These are phyloP conservation scores for Balakata baccata DNA, from an alignment of 345 rosid genomes.

Conservation along the genomic window DNA sequence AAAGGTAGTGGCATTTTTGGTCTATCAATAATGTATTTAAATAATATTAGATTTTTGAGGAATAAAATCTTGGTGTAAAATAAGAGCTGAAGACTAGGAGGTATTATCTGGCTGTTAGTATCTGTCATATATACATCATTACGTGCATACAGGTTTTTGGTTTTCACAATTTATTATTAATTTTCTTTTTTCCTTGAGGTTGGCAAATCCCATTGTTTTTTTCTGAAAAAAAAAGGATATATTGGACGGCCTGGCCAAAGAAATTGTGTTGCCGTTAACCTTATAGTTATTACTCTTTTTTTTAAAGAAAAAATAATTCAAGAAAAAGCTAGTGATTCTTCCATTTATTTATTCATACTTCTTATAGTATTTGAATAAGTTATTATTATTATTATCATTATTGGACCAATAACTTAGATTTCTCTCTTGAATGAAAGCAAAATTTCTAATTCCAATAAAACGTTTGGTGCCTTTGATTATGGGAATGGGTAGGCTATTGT, in stretches of 20 bases:
- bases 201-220: conserved; percentile 16
- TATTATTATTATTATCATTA: too few relatives aligned
- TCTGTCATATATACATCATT: not conserved
- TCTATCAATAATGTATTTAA: not conserved
- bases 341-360: too few relatives aligned
- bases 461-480: too few relatives aligned
- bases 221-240: not conserved
- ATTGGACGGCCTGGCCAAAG: conserved; percentile 2
- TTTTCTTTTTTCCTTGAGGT: not conserved
- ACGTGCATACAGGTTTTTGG: conserved; percentile 12
- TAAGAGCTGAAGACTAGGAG: not conserved
- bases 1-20: not conserved
- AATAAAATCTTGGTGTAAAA: conserved; percentile 11
- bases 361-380: too few relatives aligned
- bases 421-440: too few relatives aligned
- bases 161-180: not conserved
- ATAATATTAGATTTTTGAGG: not conserved
- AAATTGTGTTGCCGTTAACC: not conserved
- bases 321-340: not conserved
- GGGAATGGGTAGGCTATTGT: too few relatives aligned
- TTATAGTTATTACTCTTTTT: too few relatives aligned
- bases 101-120: not conserved
- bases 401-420: too few relatives aligned
- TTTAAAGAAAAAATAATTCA: not conserved
- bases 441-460: too few relatives aligned